Evolutionary conservation across 495 filamentous ascomycete species (phyloP), one percentile per base, ranked within the genome.

Genomic region (Penicillium alfredii): DNA sequence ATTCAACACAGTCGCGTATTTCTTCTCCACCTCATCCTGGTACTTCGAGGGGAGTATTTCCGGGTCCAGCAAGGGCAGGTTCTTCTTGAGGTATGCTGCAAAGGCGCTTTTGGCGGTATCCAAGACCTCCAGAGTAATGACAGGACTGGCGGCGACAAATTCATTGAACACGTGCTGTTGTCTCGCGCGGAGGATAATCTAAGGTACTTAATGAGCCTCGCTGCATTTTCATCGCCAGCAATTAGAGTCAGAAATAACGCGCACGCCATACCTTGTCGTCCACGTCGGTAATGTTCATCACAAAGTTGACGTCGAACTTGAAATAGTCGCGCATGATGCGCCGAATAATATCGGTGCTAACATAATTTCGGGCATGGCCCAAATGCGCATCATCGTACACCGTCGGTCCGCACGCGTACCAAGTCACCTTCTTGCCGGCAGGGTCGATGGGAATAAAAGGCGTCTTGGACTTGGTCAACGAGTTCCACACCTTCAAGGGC

Each of bases 231-330:
- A 15, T 21, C 22, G 21, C 9, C 14, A 10, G n/a, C 11, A 30
- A 25, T 23, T 24, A 8, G 18, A 31, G 9, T 26, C 14, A 31
- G 10, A 17, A 17, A 24, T 11, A 25, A 4, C 3, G 8, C 13
- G 6, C 16, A 18, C 15, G 30, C 1, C 50, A 36, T 54, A 84
- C 80, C 77, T 94, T 97, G 64, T 94, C 87, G 56, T 94, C 88
- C 2, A 94, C 76, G 64, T 94, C 86, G 4, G 89, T 94, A 47
- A 94, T 85, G 60, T 98, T 98, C 83, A 93, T 90, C 30, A 96
- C 87, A 71, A 94, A 95, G 27, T 82, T 75, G 37, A 97, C 78
- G 20, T 88, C 70, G 58, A 81, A 94, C 28, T 77, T 76, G 55
- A 95, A 94, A 61, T 93, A 90, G 54, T 94, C 81, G 44, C 69